phyloP scores from a whole-genome alignment of 768 basidiomycete genomes.

The Podaxis sp. region DNA sequence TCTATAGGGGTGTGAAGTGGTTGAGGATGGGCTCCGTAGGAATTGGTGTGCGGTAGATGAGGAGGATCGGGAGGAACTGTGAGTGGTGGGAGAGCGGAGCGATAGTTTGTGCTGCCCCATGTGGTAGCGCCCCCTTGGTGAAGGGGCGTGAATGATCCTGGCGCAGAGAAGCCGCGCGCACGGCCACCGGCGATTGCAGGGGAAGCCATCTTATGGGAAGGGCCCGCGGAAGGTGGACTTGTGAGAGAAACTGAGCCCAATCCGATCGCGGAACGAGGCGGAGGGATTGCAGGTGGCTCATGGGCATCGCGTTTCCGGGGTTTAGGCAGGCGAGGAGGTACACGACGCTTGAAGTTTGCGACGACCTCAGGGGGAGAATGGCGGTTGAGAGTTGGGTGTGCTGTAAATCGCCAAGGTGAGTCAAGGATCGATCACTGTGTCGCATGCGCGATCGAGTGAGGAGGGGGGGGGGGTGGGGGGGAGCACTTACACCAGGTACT shows the following conservation, averaged over 20 bases:
- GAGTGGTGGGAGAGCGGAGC: conserved; percentile 71
- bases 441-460: conserved; percentile 12
- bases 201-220: conserved; percentile 35
- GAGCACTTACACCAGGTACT: conserved; percentile 88
- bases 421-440: conserved; percentile 10
- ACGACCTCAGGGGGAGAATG: conserved; percentile 88
- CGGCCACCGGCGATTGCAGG: conserved; percentile 41
- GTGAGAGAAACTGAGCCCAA: conserved; percentile 67
- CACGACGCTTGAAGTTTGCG: conserved; percentile 92
- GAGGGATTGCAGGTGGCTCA: conserved; percentile 65
- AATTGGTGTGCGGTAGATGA: conserved; percentile 47
- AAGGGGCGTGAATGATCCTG: conserved; percentile 74
- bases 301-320: conserved; percentile 76
- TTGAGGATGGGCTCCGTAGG: conserved; percentile 59
- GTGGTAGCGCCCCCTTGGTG: conserved; percentile 50
- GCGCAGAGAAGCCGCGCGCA: conserved; percentile 78
- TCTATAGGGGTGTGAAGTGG: conserved; percentile 62
- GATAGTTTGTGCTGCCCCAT: conserved; percentile 59
- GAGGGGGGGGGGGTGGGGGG: not conserved
- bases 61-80: conserved; percentile 77
- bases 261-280: conserved; percentile 72
- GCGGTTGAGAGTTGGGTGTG: conserved; percentile 88
- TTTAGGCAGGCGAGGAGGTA: conserved; percentile 88
- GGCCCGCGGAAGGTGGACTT: conserved; percentile 46
- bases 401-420: conserved; percentile 30